Conservation (phyloP, 805 yeast genomes). For the Ogataea corticis region DNA sequence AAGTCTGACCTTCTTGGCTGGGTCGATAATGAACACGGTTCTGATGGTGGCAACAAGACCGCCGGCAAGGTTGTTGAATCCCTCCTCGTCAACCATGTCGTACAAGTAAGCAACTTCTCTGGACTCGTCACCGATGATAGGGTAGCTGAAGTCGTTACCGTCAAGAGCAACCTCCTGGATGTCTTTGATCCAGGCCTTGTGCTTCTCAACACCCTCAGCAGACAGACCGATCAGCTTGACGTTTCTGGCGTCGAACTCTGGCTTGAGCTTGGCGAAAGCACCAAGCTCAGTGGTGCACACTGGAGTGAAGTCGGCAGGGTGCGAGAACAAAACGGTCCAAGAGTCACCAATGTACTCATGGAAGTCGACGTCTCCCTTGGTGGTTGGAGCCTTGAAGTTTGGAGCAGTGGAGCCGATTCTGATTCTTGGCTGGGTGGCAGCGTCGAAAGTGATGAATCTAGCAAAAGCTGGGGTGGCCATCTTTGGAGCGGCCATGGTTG, state of each 20-base stretch:
- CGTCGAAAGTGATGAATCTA: constrained; percentile 46
- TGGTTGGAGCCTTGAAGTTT: constrained; percentile 79
- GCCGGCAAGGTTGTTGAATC: constrained; percentile 68
- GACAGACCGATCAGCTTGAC: constrained; percentile 89
- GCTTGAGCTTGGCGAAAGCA: constrained; percentile 86
- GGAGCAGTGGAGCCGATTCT: constrained; percentile 88
- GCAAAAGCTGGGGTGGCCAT: constrained; percentile 10
- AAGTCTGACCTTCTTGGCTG: constrained; percentile 83
- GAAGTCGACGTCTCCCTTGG: constrained; percentile 81
- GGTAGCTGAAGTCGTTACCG: constrained; percentile 77
- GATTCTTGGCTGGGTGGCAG: constrained; percentile 58
- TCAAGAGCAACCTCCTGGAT: constrained; percentile 76
- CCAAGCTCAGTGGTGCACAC: constrained; percentile 97
- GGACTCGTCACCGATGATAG: constrained; percentile 85
- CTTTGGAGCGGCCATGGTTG: constrained; percentile 9
- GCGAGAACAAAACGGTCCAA: constrained; percentile 89
- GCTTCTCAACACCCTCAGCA: constrained; percentile 79
- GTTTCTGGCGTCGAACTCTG: constrained; percentile 82
- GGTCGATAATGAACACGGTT: constrained; percentile 90
- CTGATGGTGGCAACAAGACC: constrained; percentile 87
- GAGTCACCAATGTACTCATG: constrained; percentile 83
- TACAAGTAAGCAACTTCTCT: constrained; percentile 82
- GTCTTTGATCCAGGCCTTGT: constrained; percentile 85
- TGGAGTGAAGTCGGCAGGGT: constrained; percentile 96
- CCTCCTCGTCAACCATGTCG: constrained; percentile 88